phyloP scores from a whole-genome alignment of 371 early-diverging fungal genomes.

The Rhizopus delemar region DNA sequence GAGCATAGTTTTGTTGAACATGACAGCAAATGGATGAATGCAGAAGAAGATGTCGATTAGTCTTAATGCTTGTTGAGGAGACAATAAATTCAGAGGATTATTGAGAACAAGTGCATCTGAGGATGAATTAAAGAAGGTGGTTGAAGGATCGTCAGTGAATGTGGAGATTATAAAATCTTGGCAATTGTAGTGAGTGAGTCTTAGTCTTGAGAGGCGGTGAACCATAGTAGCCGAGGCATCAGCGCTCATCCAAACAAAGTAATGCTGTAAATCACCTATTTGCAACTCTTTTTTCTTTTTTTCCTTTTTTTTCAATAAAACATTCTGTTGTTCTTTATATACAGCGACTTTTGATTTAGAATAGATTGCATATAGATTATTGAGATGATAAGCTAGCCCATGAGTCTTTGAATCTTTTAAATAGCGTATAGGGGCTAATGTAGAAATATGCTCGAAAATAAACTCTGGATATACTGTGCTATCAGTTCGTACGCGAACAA shows the following conservation, averaged over 20 bases:
- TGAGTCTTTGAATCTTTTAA: constrained; percentile 7
- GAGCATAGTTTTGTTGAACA: constrained; percentile 37
- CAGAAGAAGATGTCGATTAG: constrained; percentile 34
- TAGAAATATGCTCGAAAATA: constrained; percentile 24
- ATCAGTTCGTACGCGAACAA: constrained; percentile 12
- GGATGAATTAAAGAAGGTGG: constrained; percentile 21
- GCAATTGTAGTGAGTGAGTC: constrained; percentile 11
- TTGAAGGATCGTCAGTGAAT: constrained; percentile 12
- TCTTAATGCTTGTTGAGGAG: constrained; percentile 29
- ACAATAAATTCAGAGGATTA: constrained; percentile 31
- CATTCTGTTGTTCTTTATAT: not conserved
- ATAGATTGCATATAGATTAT: constrained; percentile 1
- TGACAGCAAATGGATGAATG: constrained; percentile 27
- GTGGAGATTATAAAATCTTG: constrained; percentile 7
- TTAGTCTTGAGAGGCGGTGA: constrained; percentile 13
- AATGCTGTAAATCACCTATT: constrained; percentile 18
- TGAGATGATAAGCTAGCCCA: constrained; percentile 9
- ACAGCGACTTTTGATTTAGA: not conserved
- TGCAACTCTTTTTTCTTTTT: not conserved
- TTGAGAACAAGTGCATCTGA: not conserved
- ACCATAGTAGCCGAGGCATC: constrained; percentile 20
- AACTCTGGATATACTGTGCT: constrained; percentile 14
- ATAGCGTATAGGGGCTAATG: constrained; percentile 6
- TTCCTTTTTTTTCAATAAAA: not conserved
- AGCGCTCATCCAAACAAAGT: constrained; percentile 21